Conservation (phyloP, 2,329 filamentous ascomycete species). For the Verticillium tricorpus region DNA sequence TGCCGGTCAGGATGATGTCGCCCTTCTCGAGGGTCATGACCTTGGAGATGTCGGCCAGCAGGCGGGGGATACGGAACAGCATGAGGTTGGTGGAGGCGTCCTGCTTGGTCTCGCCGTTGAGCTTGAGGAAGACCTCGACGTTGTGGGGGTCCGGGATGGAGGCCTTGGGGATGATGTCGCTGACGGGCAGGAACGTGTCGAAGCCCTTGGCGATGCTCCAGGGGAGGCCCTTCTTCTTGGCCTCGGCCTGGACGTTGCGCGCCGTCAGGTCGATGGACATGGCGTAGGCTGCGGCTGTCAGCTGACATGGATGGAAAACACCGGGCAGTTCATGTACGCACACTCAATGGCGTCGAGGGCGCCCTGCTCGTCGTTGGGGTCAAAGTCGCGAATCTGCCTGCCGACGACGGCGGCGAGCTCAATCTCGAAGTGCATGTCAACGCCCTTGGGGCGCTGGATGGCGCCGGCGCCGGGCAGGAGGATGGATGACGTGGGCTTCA, state of each 20-base stretch:
- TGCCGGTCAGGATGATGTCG: conserved; percentile 93
- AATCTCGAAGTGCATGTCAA: conserved; percentile 89
- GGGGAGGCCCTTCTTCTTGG: conserved; percentile 92
- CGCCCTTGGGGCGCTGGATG: conserved; percentile 75
- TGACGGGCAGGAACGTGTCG: conserved; percentile 92
- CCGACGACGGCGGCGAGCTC: conserved; percentile 89
- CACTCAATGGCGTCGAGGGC: conserved; percentile 79
- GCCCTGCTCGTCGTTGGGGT: conserved; percentile 67
- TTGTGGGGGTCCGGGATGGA: conserved; percentile 83
- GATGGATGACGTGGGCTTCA: conserved; percentile 88
- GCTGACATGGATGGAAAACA: neutral
- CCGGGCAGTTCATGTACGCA: conserved; percentile 31
- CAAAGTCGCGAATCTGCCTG: conserved; percentile 71
- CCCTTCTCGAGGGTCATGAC: conserved; percentile 93
- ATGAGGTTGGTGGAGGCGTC: conserved; percentile 88
- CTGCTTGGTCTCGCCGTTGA: conserved; percentile 77
- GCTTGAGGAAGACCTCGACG: conserved; percentile 77
- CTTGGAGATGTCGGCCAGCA: conserved; percentile 85
- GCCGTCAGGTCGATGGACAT: conserved; percentile 97
- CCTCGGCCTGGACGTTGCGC: conserved; percentile 91
- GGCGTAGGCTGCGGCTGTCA: conserved; percentile 63
- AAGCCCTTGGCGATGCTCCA: conserved; percentile 98
- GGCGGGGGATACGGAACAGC: conserved; percentile 84
- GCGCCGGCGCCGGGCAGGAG: conserved; percentile 74
- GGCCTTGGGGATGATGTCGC: conserved; percentile 72